Evolutionary conservation across 2,329 filamentous ascomycete genomes (phyloP).

Genomic region (Leptographium lundbergii): DNA sequence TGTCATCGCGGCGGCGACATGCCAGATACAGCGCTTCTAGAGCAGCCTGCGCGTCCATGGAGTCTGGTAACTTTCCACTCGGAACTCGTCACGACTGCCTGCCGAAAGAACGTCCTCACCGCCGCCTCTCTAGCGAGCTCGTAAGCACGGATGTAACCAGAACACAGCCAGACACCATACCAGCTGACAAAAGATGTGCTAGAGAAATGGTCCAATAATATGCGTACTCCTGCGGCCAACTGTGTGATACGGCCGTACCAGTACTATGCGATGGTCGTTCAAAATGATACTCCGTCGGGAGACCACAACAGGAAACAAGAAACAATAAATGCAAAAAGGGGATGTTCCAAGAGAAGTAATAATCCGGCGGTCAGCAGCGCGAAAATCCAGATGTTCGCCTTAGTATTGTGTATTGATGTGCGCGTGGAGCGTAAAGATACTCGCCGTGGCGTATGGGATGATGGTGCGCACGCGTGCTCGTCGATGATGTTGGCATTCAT

Average conservation of each 20-base stretch:
- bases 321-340: not conserved
- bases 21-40: not conserved
- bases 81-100: not conserved
- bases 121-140: not conserved
- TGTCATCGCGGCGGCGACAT: constrained; percentile 6
- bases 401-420: not conserved
- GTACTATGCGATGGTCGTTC: not conserved
- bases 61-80: not conserved
- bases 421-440: no score
- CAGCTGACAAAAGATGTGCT: not conserved
- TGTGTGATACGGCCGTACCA: not conserved
- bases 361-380: not conserved
- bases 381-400: not conserved
- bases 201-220: not conserved
- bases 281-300: not conserved
- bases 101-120: not conserved
- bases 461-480: not conserved
- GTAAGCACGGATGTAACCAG: not conserved
- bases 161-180: not conserved
- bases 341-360: not conserved
- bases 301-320: not conserved
- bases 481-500: not conserved
- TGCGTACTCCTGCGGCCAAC: not conserved
- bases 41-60: not conserved
- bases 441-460: not conserved